Evolutionary conservation across 306 rosid species (phyloP), one percentile per base, ranked within the genome.

Genomic region (Dryas octopetala): DNA sequence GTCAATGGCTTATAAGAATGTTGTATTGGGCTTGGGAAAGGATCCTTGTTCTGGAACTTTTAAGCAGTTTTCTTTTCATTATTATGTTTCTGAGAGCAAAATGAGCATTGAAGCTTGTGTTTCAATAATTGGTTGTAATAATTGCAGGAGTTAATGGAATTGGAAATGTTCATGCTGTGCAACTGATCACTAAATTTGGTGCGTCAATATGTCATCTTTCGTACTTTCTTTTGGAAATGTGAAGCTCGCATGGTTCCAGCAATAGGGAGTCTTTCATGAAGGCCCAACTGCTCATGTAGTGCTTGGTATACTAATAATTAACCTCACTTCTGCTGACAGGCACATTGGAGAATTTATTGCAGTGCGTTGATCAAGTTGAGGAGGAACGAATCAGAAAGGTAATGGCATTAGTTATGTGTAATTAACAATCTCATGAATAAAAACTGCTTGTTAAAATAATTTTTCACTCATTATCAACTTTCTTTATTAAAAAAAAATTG

Each of bases 111-210:
- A 67, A 6, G 9, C 76, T 71, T 80, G 23, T 51, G 74, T 48
- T 40, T 65, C 8, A 70, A 6, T 46, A 66, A 57, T 26, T 51
- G 15, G 62, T 65, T 23, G 65, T 74, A 57, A 55, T 76, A 66
- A 71, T 75, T 84, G 83, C 92, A 94, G 98, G 98, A 81, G 96
- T 95, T 23, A 85, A 83, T 63, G 98, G 98, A 68, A 95, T 95
- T 79, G 98, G 98, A 79, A 87, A 90, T 17, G 91, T 87, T 45
- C 84, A 90, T 85, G 98, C 97, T 53, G 93, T 90, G 78, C 89
- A 94, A 78, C 86, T 95, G 76, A 67, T 95, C 77, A 74, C 91
- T 77, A 87, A 68, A 81, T 95, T 89, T 72, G 98, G 98, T 94
- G 75, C 62, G 92, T 67, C 12, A 19, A 75, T 63, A 8, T 52